Evolutionary conservation across 164 flowering plant species (phyloP), one percentile per base, ranked within the genome.

Genomic region (Magnolia kwangsiensis): DNA sequence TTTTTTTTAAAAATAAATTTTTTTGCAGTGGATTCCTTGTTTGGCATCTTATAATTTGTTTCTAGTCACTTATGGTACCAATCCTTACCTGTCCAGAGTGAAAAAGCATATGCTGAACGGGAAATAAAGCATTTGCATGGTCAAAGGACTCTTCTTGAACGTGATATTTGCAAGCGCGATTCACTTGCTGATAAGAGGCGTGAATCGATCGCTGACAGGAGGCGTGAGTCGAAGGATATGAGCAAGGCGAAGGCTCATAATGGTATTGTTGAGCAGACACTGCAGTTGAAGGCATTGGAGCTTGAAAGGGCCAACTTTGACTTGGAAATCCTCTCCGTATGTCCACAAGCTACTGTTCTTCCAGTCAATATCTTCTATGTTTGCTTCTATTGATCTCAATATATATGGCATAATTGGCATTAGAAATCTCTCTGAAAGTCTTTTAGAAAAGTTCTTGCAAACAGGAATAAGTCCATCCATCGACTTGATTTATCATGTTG

Each of bases 61-160:
- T 31, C 29, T 27, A 2, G 29, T 27, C 29, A 27, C 29, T 14
- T 59, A 7, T 59, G 50, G 51, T 29, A 8, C 51, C 9, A 18
- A 73, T 27, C n/a, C 18, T 45, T 37, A 1, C 69, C 19, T 75
- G 9, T 71, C 19, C 75, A 96, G 99, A 90, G 97, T 77, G 99
- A 91, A 75, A 96, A 88, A 85, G 93, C 98, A 61, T 82, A 71
- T 83, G 91, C 90, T 74, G 99, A 96, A 79, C 81, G 93, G 77
- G 96, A 94, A 81, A 75, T 88, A 74, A 96, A 92, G 76, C 86
- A 76, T 58, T 75, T 96, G 84, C 92, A 82, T 67, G 79, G 89
- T 75, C 97, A 96, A 83, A 90, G 84, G 81, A 74, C 85, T 80
- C 88, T 89, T 84, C 92, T 96, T 74, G 96, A 90, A 76, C 97